Evolutionary conservation across 2,329 filamentous ascomycete genomes (phyloP).

Genomic region (Trichophyton simii): DNA sequence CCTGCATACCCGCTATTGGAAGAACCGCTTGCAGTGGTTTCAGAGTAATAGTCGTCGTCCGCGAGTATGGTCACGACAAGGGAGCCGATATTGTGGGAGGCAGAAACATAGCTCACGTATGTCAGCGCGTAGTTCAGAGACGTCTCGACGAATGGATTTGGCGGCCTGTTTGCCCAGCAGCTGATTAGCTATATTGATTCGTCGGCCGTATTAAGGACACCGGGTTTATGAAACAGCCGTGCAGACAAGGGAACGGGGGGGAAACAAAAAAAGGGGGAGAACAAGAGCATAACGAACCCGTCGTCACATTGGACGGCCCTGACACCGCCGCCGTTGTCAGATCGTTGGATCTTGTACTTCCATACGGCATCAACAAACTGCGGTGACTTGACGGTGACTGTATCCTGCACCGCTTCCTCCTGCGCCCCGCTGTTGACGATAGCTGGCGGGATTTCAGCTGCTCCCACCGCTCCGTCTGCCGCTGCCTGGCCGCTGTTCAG

Average conservation of each 20-base stretch:
- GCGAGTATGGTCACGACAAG: constrained; percentile 75
- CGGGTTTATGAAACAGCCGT: constrained; percentile 51
- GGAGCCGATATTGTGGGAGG: constrained; percentile 47
- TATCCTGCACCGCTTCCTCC: constrained; percentile 34
- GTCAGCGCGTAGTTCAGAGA: constrained; percentile 77
- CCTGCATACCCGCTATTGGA: constrained; percentile 24
- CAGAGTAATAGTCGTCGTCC: constrained; percentile 94
- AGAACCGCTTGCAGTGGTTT: constrained; percentile 35
- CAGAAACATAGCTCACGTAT: constrained; percentile 49
- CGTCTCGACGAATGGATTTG: constrained; percentile 85
- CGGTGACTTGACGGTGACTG: constrained; percentile 78
- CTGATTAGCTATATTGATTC: background rate
- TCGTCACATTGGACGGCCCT: constrained; percentile 54
- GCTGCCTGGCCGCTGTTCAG: background rate
- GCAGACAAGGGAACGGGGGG: constrained; percentile 40
- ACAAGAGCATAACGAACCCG: constrained; percentile 19
- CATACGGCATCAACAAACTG: constrained; percentile 81
- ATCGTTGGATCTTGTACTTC: constrained; percentile 68
- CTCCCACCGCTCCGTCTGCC: background rate
- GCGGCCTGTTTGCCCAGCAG: constrained; percentile 28
- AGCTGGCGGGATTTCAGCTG: constrained; percentile 4
- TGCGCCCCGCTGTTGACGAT: constrained; percentile 7
- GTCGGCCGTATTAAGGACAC: background rate
- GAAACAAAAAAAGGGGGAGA: background rate
- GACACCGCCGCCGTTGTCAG: constrained; percentile 62